These are phyloP conservation scores for Styphnolobium japonicum DNA, from an alignment of 306 rosid genomes.

Conservation along the genomic window DNA sequence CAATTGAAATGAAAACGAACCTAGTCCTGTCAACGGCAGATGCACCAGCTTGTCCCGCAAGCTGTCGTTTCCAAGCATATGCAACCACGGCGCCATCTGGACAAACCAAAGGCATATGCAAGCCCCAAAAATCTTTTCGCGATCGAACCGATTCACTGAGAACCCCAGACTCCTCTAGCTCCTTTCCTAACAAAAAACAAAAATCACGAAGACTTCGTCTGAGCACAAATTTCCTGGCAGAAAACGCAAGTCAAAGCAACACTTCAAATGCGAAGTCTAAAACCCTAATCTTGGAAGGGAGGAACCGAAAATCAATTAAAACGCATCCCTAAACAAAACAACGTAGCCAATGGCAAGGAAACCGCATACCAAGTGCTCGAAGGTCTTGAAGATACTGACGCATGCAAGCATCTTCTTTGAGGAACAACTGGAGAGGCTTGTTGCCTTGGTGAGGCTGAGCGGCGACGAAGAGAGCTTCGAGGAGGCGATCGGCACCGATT, in stretches of 20 bases:
- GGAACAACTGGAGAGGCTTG: constrained; percentile 65
- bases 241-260: not conserved
- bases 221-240: not conserved
- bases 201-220: not conserved
- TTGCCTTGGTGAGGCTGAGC: constrained; percentile 72
- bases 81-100: constrained; percentile 96
- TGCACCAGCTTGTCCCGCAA: constrained; percentile 95
- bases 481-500: constrained; percentile 88
- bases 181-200: constrained; percentile 62
- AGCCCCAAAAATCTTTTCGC: constrained; percentile 86
- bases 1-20: constrained; percentile 35
- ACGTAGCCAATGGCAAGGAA: not conserved
- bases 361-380: constrained; percentile 70
- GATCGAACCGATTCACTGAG: constrained; percentile 71
- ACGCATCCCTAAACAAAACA: not conserved
- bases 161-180: constrained; percentile 84
- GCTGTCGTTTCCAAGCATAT: constrained; percentile 92
- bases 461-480: constrained; percentile 74
- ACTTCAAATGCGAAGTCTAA: not conserved
- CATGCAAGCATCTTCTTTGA: constrained; percentile 78
- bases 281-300: constrained; percentile 21
- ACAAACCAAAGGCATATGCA: constrained; percentile 94
- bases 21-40: constrained; percentile 88
- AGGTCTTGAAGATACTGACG: constrained; percentile 84
- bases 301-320: not conserved